A percentile compares a stretch with the other conserved stretches of the same genome.
Evolutionary conservation across 2,329 filamentous ascomycete species (phyloP).

Genomic region (Venturia aucupariae): DNA sequence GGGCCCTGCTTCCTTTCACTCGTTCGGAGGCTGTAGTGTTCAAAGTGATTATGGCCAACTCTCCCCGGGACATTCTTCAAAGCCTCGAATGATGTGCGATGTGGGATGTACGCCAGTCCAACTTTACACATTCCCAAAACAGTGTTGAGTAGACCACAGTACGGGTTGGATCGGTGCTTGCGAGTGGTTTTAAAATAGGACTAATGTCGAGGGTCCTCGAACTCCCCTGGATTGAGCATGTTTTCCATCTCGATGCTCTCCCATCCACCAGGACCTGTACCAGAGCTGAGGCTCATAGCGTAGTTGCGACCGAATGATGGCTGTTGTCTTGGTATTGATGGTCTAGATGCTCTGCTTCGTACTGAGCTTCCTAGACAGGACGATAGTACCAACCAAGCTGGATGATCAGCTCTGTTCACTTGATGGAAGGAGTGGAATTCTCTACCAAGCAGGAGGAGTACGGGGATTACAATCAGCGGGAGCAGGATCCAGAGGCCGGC

Average conservation of each 20-base stretch:
- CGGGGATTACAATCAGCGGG: background rate
- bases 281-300: slow-evolving; percentile 45
- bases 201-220: background rate
- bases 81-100: too few relatives aligned
- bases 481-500: background rate
- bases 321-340: background rate
- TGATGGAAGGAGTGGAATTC: too few relatives aligned
- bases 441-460: background rate
- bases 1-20: too few relatives aligned
- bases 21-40: too few relatives aligned
- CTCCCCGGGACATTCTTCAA: too few relatives aligned
- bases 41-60: too few relatives aligned
- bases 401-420: background rate
- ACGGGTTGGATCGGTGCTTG: background rate
- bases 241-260: slow-evolving; percentile 56
- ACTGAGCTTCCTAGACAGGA: background rate
- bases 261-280: slow-evolving; percentile 44
- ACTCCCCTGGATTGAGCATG: slow-evolving; percentile 34
- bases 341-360: background rate
- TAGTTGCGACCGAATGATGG: slow-evolving; percentile 47
- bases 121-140: background rate
- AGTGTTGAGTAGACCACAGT: background rate
- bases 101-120: too few relatives aligned
- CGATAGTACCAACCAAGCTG: background rate
- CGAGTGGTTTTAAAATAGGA: background rate